Evolutionary conservation across 306 rosid genomes (phyloP), one percentile per base, ranked within the genome.

Genomic region (Vigna radiata): DNA sequence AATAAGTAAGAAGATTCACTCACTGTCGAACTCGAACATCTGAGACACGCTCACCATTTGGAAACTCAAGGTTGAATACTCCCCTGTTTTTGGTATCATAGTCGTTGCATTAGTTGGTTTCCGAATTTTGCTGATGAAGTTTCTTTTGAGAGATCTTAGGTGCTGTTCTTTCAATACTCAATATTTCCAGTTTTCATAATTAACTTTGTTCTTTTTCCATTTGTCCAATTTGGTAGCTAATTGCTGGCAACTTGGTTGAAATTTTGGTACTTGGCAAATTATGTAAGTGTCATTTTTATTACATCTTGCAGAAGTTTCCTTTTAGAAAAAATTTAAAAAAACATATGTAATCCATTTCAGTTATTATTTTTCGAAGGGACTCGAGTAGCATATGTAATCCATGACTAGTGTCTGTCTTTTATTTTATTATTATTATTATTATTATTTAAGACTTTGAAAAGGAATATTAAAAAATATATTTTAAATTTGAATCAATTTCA

Each of bases 121-220:
- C 69, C 41, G 6, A 70, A 52, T 82, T 82, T 82, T 82, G 76
- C 21, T 15, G 31, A 56, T 63, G 15, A 37, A n/a, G 14, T 77
- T 50, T 21, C 18, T 68, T 43, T 67, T 39, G 58, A 5, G 77
- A 64, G 72, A 41, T 77, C 25, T 33, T 50, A 37, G 41, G 55
- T 14, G 54, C 41, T 44, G 60, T 58, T 56, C 3, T 56, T 68
- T 8, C 71, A 23, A 74, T 58, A 43, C 23, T 15, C 33, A 7
- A 48, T 53, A 17, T 29, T 41, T 50, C 43, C n/a, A 60, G 8
- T 59, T 62, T 29, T 29, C 33, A 31, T 66, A 43, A n/a, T 37
- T 68, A 19, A 70, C 75, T 39, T 17, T 13, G 27, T 56, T 64
- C 27, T 2, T 64, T 17, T n/a, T 61, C 15, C 48, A 49, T 80